Evolutionary conservation across 768 basidiomycete genomes (phyloP), one percentile per base, ranked within the genome.

Genomic region (Russula virescens): DNA sequence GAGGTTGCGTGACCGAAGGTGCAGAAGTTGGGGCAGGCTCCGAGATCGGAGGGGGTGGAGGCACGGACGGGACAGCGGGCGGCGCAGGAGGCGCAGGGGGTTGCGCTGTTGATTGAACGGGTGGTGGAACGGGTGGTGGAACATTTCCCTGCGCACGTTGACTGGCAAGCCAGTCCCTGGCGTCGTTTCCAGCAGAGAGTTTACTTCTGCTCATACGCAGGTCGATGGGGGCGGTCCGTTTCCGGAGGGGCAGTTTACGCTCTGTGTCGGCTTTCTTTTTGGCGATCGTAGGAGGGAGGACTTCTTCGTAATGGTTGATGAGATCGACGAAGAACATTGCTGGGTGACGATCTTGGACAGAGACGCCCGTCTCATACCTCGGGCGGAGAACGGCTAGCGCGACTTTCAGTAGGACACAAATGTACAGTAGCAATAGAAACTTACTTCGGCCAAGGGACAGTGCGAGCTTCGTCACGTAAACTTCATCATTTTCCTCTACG

Each of bases 331-430:
- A 88, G 64, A 98, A 76, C 48, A 90, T 75, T 18, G 88, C 81
- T 55, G 92, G 85, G 76, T 96, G 88, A 45, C 93, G 89, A 71
- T 94, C 94, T 72, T 96, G 92, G 64, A 98, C 87, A 3, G 94
- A 92, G 26, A 94, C 71, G 60, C 92, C 84, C 6, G 85, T 87
- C 71, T 98, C 94, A 45, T 78, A 69, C 73, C 86, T 89, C 21
- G 96, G 96, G 28, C 94, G 79, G 35, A 96, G 76, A 51, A 98
- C 81, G 31, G 84, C 91, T 94, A 64, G 7, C 51, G 11, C 53
- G 61, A 50, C 53, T 14, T 13, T 60, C 13, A 61, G 54, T 43
- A 25, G 5, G 19, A 25, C 18, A 40, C 16, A n/a, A 55, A 42
- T 19, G 18, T 43, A 54, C 38, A 38, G 38, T 35, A 42, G 38